Base-by-base conservation (phyloP, 2,329 filamentous ascomycete genomes). In the Lachnellula arida region DNA sequence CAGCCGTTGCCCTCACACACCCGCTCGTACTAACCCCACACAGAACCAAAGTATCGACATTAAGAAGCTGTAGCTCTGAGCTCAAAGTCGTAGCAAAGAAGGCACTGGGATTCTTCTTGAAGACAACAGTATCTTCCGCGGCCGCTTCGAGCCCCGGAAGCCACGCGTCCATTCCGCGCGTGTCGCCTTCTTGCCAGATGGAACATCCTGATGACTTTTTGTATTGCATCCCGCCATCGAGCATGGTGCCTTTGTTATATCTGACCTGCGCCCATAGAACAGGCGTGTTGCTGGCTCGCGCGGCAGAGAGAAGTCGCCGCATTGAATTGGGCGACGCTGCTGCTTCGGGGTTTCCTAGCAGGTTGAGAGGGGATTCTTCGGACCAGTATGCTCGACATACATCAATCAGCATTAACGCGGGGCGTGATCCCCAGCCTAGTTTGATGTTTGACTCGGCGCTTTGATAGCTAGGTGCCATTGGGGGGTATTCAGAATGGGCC, bases 21-120 rank as follows among this genome's bases (percentile, higher is more conserved):
- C 76, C 76, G 56, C 71, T 74, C 14, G 75, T 78, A 64, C 74
- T 76, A 43, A 78, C 75, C 17, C 76, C 76, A 58, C 75, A 76
- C 15, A 78, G 66, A 6, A 78, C 73, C 22, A 76, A 62, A 6
- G 74, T 76, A 57, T 78, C 74, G n/a, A 74, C 65, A 28, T 68
- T 68, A 49, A 70, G 64, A 5, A 73, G 57, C 19, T 70, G 68
- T 35, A 77, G 67, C 40, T 74, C 68, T 1, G 72, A 72, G 23
- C 70, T 70, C 40, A 78, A 68, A 6, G 73, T 70, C 23, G 76
- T 78, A 14, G 73, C 75, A 56, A 78, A 76, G 63, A 78, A 77
- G 1, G 72, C 74, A 53, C 71, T 74, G 8, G 75, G 68, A 60
- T 75, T 75, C 56, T 72, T 73, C 68, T 78, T 78, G 46, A 68